Conservation (phyloP, 495 filamentous ascomycete species). For the Tuber borchii region DNA sequence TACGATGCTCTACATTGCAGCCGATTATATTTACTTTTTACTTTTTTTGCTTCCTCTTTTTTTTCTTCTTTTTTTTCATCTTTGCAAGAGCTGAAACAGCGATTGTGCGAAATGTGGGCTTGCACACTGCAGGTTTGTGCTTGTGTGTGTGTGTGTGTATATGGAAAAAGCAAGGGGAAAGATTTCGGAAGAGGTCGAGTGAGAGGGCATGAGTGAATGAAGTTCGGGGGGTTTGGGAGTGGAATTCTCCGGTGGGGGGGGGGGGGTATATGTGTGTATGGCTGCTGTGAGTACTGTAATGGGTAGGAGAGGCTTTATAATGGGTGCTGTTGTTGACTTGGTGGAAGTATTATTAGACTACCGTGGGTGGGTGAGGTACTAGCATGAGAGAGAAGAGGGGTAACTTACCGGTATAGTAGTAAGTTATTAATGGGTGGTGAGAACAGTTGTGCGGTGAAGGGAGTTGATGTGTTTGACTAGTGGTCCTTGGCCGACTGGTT, state of each 20-base stretch:
- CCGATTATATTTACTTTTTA: neutral
- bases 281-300: too few species aligned
- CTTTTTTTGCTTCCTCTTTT: neutral
- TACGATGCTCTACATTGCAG: neutral
- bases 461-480: too few species aligned
- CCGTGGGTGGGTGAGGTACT: too few species aligned
- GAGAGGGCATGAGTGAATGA: neutral
- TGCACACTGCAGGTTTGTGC: neutral
- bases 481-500: too few species aligned
- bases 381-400: too few species aligned
- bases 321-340: too few species aligned
- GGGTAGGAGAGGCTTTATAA: too few species aligned
- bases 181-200: neutral
- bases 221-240: neutral
- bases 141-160: neutral
- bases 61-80: neutral
- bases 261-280: neutral
- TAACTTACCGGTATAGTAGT: too few species aligned
- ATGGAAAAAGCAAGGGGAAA: neutral
- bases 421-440: too few species aligned
- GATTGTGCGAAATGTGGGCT: neutral
- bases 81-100: neutral
- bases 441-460: too few species aligned
- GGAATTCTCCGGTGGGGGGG: neutral
- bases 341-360: too few species aligned